Conservation (phyloP, 805 yeast species). For the Pichia exigua region DNA sequence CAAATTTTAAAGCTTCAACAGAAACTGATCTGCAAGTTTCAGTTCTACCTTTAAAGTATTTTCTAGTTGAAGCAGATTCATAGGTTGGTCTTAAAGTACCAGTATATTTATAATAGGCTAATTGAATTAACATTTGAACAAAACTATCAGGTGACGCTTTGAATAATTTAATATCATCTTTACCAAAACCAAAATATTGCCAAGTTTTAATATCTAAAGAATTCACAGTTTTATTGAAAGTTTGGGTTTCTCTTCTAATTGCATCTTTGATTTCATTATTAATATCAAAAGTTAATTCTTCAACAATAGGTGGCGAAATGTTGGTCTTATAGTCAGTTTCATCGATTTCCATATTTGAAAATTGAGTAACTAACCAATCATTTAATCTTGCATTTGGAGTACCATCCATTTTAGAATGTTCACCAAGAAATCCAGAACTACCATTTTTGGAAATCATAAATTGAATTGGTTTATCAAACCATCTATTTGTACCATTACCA, state of each 20-base stretch:
- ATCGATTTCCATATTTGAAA: conserved; percentile 14
- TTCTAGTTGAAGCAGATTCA: conserved; percentile 93
- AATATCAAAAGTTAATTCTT: conserved; percentile 49
- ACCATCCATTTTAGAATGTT: conserved; percentile 98
- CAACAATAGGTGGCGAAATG: conserved; percentile 2
- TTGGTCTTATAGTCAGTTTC: neutral
- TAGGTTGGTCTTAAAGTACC: conserved; percentile 84
- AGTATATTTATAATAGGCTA: conserved; percentile 78
- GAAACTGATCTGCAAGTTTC: conserved; percentile 89
- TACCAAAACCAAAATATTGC: conserved; percentile 81
- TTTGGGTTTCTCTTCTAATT: conserved; percentile 47
- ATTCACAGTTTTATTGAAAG: conserved; percentile 46
- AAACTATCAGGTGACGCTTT: conserved; percentile 91
- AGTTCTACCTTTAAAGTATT: conserved; percentile 83
- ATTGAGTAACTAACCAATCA: conserved; percentile 55
- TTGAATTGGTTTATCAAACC: conserved; percentile 90
- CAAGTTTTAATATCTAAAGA: conserved; percentile 71
- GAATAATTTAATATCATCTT: conserved; percentile 72
- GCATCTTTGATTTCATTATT: conserved; percentile 41
- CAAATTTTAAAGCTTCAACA: conserved; percentile 59
- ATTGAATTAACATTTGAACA: conserved; percentile 83
- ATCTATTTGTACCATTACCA: conserved; percentile 89
- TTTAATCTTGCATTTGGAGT: conserved; percentile 88
- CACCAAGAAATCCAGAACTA: conserved; percentile 87
- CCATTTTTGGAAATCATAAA: conserved; percentile 77